phyloP scores from a whole-genome alignment of 1,139 yeast genomes.

The Sugiyamaella grinbergsii region DNA sequence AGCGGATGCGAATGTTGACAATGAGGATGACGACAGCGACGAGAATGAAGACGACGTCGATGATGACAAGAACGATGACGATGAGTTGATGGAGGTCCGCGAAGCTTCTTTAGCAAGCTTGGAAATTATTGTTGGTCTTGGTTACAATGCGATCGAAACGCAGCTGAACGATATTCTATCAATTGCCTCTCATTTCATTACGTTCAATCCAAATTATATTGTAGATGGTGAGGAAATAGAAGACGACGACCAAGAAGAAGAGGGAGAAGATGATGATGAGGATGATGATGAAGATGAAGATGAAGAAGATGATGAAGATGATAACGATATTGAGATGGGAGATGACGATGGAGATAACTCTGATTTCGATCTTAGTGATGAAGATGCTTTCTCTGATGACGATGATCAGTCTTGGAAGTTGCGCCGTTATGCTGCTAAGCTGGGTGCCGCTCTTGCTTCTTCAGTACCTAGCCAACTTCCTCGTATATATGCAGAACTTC shows the following conservation, averaged over 20 bases:
- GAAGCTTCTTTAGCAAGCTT: constrained; percentile 41
- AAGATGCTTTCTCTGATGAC: constrained; percentile 52
- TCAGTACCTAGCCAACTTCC: constrained; percentile 41
- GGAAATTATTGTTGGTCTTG: constrained; percentile 36
- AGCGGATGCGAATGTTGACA: constrained; percentile 28
- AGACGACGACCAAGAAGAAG: constrained; percentile 43
- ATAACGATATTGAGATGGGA: constrained; percentile 28
- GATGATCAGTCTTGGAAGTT: constrained; percentile 75
- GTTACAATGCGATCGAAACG: constrained; percentile 34
- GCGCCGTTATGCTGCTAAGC: constrained; percentile 56
- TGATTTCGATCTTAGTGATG: constrained; percentile 49
- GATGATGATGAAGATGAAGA: constrained; percentile 39
- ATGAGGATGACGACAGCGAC: constrained; percentile 27
- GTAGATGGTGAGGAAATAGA: constrained; percentile 45
- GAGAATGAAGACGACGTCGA: constrained; percentile 30
- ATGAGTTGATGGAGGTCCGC: constrained; percentile 36
- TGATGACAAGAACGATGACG: constrained; percentile 28
- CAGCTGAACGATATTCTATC: constrained; percentile 43
- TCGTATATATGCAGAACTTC: constrained; percentile 32
- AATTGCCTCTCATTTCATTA: constrained; percentile 48
- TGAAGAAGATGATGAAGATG: constrained; percentile 32
- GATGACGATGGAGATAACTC: constrained; percentile 35
- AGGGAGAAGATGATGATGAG: constrained; percentile 41
- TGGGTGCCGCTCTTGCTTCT: constrained; percentile 48
- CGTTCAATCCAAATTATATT: constrained; percentile 60